phyloP scores from a whole-genome alignment of 1,284 basidiomycete species.

The Boletus sp. region DNA sequence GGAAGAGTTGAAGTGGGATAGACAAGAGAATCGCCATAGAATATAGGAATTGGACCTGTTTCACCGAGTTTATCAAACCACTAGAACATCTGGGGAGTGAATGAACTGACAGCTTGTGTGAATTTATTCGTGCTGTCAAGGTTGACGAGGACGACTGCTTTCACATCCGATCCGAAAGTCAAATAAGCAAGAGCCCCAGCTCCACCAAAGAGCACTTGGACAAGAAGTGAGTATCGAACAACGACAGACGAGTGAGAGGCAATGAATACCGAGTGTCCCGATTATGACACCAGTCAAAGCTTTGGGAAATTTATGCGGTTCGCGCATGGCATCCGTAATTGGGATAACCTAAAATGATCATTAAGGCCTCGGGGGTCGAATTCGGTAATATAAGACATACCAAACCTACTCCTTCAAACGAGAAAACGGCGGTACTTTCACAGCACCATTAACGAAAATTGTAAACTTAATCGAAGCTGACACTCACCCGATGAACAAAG shows the following conservation, averaged over 20 bases:
- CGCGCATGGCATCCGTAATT: constrained; percentile 95
- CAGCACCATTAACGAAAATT: constrained; percentile 2
- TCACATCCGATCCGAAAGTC: constrained; percentile 84
- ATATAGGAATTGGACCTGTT: constrained; percentile 79
- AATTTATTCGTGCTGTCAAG: constrained; percentile 83
- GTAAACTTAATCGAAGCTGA: background rate
- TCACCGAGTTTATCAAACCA: background rate
- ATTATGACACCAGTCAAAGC: constrained; percentile 92
- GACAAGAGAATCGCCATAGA: constrained; percentile 94
- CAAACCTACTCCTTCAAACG: constrained; percentile 97
- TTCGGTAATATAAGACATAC: constrained; percentile 43
- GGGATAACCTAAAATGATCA: constrained; percentile 69
- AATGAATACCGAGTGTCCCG: constrained; percentile 59
- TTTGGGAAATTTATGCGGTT: constrained; percentile 90
- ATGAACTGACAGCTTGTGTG: constrained; percentile 73
- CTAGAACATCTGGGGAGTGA: constrained; percentile 7
- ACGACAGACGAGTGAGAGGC: background rate
- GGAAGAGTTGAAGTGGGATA: constrained; percentile 95
- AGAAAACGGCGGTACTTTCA: constrained; percentile 91
- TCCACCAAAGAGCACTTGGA: constrained; percentile 78
- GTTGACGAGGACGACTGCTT: constrained; percentile 96
- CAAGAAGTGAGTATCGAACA: constrained; percentile 11
- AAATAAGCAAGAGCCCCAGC: constrained; percentile 89
- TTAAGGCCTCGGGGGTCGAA: constrained; percentile 1
- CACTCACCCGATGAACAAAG: constrained; percentile 85